Base-by-base conservation (phyloP, 768 basidiomycete genomes). In the Agrocybe pediades region DNA sequence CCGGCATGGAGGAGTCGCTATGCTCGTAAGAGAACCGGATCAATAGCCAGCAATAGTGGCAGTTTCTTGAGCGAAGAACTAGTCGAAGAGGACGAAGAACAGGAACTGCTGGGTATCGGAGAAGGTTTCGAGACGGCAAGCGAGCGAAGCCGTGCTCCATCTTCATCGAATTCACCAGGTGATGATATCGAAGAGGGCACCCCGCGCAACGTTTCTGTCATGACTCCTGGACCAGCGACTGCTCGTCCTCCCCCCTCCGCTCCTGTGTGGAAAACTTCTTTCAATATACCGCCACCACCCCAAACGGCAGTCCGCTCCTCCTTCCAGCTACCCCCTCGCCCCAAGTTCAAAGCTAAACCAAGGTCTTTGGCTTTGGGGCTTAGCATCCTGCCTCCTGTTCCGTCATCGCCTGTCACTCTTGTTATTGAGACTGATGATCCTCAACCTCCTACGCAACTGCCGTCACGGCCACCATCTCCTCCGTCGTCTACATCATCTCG, bases 31-130 rank as follows among this genome's bases (percentile, higher is more conserved):
- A 86, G 90, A 41, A 79, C 88, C 7, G 87, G 81, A 2, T 92
- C 90, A 15, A 76, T 86, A 41, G 85, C 88, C n/a, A 91, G 88
- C 63, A 83, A 79, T 63, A 77, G 68, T 33, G 80, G 80, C 61
- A 92, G 90, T 65, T 71, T 88, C 39, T 66, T 90, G 40, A 92
- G 89, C 64, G 90, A 92, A 66, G 79, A 92, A 48, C 80, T 92
- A 8, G 82, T 92, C 9, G 91, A 92, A 63, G 88, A 88, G 57
- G 89, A 91, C 19, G 90, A 92, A 65, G 89, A 92, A 64, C 71
- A 81, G 44, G 86, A 85, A 53, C 71, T 91, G 0, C 76, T 91
- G 39, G 86, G 87, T 41, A 67, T 87, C 16, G 85, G 87, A 49
- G 83, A 86, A 49, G 81, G 83, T 29, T 90, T 90, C 57, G 78